A percentile compares a stretch with the other conserved stretches of the same genome.
Evolutionary conservation across 78 protist species (phyloP).

Genomic region (Planoprotostelium fungivorum): DNA sequence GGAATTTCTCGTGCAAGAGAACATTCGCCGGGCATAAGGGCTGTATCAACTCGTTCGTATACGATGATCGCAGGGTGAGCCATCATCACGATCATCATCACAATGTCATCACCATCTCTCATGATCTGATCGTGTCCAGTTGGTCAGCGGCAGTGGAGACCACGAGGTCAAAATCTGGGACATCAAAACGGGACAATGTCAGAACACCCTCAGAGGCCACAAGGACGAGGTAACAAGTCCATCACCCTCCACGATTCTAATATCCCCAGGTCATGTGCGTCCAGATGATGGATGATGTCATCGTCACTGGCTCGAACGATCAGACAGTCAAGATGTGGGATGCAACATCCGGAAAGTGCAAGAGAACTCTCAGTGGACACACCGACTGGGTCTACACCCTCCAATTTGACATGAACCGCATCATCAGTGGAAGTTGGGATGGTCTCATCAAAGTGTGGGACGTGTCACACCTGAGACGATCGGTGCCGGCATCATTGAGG

Average conservation of each 20-base stretch:
- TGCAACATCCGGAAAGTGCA: conserved; percentile 16
- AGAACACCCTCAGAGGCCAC: conserved; percentile 38
- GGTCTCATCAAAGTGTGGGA: conserved; percentile 40
- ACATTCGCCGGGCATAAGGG: conserved; percentile 47
- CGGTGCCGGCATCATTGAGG: neutral
- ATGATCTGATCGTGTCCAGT: neutral
- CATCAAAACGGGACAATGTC: conserved; percentile 16
- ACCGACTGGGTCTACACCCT: conserved; percentile 32
- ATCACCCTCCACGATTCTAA: neutral
- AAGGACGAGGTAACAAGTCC: conserved; percentile 19
- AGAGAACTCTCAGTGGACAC: conserved; percentile 38
- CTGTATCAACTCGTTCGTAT: conserved; percentile 27
- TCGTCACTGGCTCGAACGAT: conserved; percentile 27
- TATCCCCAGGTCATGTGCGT: conserved; percentile 5
- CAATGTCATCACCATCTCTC: neutral
- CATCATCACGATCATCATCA: no score
- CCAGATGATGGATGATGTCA: conserved; percentile 27
- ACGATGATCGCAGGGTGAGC: neutral
- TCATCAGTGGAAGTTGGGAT: conserved; percentile 23
- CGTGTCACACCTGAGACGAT: neutral
- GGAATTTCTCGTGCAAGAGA: neutral
- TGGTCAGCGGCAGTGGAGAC: conserved; percentile 34
- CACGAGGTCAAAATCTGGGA: conserved; percentile 42
- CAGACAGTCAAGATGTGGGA: conserved; percentile 56
- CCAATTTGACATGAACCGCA: conserved; percentile 14